Conservation (phyloP, 352 stramenopile genomes). For the Proteromonas lacertae region DNA sequence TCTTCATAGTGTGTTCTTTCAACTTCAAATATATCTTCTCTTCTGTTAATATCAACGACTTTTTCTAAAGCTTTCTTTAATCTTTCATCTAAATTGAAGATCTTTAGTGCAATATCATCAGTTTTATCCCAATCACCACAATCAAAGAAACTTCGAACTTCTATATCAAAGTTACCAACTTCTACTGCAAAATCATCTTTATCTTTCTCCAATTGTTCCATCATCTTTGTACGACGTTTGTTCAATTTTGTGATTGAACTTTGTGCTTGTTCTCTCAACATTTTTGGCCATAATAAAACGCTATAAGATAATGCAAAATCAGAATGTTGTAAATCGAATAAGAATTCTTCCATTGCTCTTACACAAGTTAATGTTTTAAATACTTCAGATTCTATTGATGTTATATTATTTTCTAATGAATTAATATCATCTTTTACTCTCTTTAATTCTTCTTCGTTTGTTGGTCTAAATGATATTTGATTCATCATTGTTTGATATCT, state of each 20-base stretch:
- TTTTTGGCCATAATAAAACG: conserved; percentile 25
- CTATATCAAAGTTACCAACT: conserved; percentile 35
- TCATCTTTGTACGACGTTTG: conserved; percentile 56
- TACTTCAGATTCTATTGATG: too few species aligned
- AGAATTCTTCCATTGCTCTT: conserved; percentile 32
- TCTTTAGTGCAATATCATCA: too few species aligned
- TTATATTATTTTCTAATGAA: too few species aligned
- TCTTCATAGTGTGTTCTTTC: conserved; percentile 46
- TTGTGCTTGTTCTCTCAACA: conserved; percentile 28
- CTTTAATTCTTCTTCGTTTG: too few species aligned
- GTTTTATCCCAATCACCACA: too few species aligned
- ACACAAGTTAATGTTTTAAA: conserved; percentile 11
- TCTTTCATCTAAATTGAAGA: conserved; percentile 28
- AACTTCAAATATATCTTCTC: conserved; percentile 58
- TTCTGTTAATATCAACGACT: conserved; percentile 47
- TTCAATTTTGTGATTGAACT: conserved; percentile 40
- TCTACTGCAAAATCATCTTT: conserved; percentile 54
- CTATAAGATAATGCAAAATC: conserved; percentile 44
- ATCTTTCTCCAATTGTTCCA: conserved; percentile 54
- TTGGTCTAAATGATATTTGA: too few species aligned
- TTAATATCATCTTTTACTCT: too few species aligned
- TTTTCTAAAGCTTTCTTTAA: conserved; percentile 51
- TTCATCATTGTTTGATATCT: too few species aligned
- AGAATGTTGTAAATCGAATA: conserved; percentile 32
- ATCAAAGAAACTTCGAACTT: conserved; percentile 30